Conservation (phyloP, 2,329 filamentous ascomycete genomes). For the Tolypocladium tropicale region DNA sequence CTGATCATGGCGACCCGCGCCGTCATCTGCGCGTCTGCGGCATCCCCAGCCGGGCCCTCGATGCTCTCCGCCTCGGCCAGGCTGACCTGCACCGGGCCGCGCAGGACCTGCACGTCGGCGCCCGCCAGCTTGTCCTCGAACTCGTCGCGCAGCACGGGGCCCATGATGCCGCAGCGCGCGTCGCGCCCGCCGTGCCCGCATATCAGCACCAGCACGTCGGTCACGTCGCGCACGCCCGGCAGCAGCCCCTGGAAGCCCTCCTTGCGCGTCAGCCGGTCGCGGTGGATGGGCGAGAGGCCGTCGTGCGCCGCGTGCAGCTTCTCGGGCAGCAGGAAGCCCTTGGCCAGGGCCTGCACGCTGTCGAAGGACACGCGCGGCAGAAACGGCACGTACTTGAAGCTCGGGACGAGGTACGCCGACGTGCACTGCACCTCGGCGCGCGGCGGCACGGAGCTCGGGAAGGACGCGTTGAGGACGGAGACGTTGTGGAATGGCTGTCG, state of each 20-base stretch:
- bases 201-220: constrained; percentile 68
- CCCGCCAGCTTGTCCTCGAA: constrained; percentile 52
- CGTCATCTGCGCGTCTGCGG: constrained; percentile 17
- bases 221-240: constrained; percentile 46
- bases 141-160: constrained; percentile 59
- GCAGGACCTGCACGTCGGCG: constrained; percentile 37
- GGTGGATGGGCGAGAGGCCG: constrained; percentile 45
- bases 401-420: constrained; percentile 70
- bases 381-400: constrained; percentile 69
- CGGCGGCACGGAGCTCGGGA: constrained; percentile 45
- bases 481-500: constrained; percentile 73
- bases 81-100: constrained; percentile 30
- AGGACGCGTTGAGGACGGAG: constrained; percentile 66
- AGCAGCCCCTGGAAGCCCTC: constrained; percentile 42
- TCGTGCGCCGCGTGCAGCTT: constrained; percentile 53
- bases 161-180: constrained; percentile 69
- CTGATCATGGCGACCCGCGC: constrained; percentile 62
- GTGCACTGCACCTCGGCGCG: constrained; percentile 37
- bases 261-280: constrained; percentile 40
- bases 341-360: constrained; percentile 45
- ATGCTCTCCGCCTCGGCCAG: constrained; percentile 7
- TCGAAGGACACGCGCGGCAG: constrained; percentile 54
- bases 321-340: constrained; percentile 55
- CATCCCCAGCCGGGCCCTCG: constrained; percentile 7
- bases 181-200: constrained; percentile 84